Evolutionary conservation across 106 monocot species (phyloP), one percentile per base, ranked within the genome.

Genomic region (Vanilla planifolia): DNA sequence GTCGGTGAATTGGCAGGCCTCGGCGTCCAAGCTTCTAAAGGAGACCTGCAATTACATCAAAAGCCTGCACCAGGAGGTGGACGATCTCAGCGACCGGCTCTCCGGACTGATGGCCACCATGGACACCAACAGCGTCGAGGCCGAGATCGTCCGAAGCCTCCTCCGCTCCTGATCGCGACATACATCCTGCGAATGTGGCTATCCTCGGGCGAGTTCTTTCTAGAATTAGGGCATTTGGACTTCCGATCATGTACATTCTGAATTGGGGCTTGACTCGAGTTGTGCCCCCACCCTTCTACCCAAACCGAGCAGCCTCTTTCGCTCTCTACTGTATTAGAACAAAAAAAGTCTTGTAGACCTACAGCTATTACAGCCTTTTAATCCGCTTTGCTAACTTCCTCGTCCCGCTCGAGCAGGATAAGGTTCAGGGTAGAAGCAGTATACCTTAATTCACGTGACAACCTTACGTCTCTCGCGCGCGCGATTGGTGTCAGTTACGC

Each of bases 31-130:
- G 67, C 60, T 93, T 30, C 69, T 93, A 26, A 89, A 89, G 82
- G 93, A 93, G 74, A 93, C 88, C 6, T 93, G 93, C 77, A 93
- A 27, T 74, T 85, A 93, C 79, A 93, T 93, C 20, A 89, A 77
- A 69, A 93, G 84, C 67, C 68, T 93, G 44, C 88, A 93, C 62
- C 59, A 77, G 46, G 93, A 93, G 60, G 85, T 93, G 15, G 93
- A 77, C 53, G 93, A 85, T 64, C 71, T 93, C 15, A 93, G 93
- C 63, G 93, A 93, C 66, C 73, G 85, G 22, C 77, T 93, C 9
- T 84, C 89, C 0, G 84, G 70, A 9, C 80, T 88, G 39, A 85
- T 93, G 67, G 58, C 69, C 15, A 76, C 73, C 39, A 76, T 93
- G 88, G 92, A 92, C 60, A 39, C 41, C 48, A 69, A 81, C 34